Evolutionary conservation across 148 eudicot genomes (phyloP), one percentile per base, ranked within the genome.

Genomic region (Fagopyrum esculentum): DNA sequence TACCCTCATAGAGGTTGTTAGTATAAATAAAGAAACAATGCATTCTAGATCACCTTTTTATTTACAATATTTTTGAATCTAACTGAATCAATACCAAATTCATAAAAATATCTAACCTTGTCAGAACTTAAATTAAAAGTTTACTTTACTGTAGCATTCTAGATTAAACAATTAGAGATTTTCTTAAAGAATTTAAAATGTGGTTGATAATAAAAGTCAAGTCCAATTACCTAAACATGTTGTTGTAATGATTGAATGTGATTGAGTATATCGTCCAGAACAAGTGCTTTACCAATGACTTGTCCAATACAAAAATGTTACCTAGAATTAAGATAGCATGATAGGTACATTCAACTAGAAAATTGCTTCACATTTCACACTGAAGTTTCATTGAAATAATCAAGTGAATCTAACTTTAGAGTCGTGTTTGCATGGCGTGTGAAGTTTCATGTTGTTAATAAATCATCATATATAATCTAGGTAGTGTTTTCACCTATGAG

Each of bases 241-340:
- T 80, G 88, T 66, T 92, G 98, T 66, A 90, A 84, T 19, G 96
- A 87, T 68, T 90, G 96, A 79, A 90, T 83, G 77, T 92, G 90
- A 63, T 92, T 92, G 73, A 92, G 90, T 73, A 92, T 92, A 78
- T 92, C 97, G 79, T 92, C 97, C 76, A 92, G 97, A 51, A 92
- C 93, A 66, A 92, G 87, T 61, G 95, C 95, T 81, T 92, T 90
- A 72, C 97, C 95, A 72, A 88, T 90, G 73, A 90, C 91, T 95
- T 92, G 82, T 50, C 50, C 64, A 77, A 29, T 22, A 22, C 26
- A 22, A 22, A 55, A 54, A 77, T 49, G 54, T 29, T 15, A 47
- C 71, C 50, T n/a, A 46, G 69, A 72, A 52, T 10, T 44, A 80
- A 6, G 17, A 56, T 49, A 11, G 9, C 44, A 17, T 47, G 55